Evolutionary conservation across 176 grass and related monocot genomes (phyloP), one percentile per base, ranked within the genome.

Genomic region (Aegilops longissima): DNA sequence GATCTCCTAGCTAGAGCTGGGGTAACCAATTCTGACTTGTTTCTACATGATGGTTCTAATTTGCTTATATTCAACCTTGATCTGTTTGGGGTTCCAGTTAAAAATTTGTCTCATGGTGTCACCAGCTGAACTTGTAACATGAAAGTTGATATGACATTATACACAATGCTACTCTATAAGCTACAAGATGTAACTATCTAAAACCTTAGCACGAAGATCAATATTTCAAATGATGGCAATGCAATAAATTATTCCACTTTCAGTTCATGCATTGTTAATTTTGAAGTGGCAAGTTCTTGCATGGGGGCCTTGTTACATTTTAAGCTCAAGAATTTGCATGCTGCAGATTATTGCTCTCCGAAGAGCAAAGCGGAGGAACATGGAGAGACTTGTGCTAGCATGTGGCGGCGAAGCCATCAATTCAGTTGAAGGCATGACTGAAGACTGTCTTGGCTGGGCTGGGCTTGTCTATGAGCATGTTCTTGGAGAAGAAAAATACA

Each of bases 401-500:
- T 98, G 97, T 17, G 92, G 97, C 0, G 97, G 94, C 61, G 97
- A 98, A 83, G 90, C 97, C 82, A 90, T 98, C 72, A 93, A 96
- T 88, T 98, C 97, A 56, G 92, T 98, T 40, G 97, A 98, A 81
- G 94, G 93, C 14, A 86, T 98, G 82, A 94, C 88, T 6, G 94
- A 96, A 88, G 97, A 93, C 44, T 92, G 92, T 81, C 93, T 98
- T 86, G 97, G 97, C 71, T 98, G 93, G 93, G 96, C 96, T 64
- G 96, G 97, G 70, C 93, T 98, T 74, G 97, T 98, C 78, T 87
- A 98, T 80, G 94, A 98, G 76, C 97, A 98, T 92, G 54, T 87
- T 78, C 92, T 98, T 80, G 97, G 97, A 68, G 97, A 98, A 94
- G 94, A 98, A 18, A 98, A 98, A 67, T 98, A 98, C 72, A 98